Conservation (phyloP, 31 red algal species). For the Odonthalia washingtoniensis region DNA sequence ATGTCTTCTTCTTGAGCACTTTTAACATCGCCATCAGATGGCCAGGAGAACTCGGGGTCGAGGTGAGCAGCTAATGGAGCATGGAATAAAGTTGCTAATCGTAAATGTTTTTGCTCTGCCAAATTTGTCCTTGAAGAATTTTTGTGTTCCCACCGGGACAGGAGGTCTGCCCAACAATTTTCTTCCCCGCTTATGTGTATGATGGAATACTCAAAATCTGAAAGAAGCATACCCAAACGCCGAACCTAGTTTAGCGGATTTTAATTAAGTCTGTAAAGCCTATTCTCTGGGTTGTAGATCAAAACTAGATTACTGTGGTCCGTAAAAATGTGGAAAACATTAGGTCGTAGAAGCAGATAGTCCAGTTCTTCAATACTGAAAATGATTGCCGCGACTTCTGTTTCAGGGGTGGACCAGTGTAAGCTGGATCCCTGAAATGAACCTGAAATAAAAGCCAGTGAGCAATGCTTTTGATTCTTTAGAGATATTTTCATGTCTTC, state of each 20-base stretch:
- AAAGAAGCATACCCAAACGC: slow-evolving; percentile 34
- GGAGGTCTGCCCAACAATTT: slow-evolving; percentile 8
- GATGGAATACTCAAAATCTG: slow-evolving; percentile 4
- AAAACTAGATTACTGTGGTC: slow-evolving; percentile 18
- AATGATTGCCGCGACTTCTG: slow-evolving; percentile 10
- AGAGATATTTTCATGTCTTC: neutral
- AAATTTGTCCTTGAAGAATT: neutral
- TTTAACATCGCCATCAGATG: neutral
- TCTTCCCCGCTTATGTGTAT: neutral
- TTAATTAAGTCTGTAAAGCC: too few species aligned
- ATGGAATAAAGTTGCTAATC: neutral
- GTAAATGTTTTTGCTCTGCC: too few species aligned
- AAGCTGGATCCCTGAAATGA: neutral
- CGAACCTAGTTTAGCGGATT: too few species aligned
- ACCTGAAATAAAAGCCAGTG: slow-evolving; percentile 26
- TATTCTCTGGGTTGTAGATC: too few species aligned
- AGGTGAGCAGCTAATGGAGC: neutral
- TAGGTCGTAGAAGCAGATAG: neutral
- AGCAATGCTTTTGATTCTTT: neutral
- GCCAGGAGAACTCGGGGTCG: neutral
- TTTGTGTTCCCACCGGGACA: slow-evolving; percentile 4
- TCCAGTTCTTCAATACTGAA: neutral
- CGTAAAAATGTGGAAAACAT: neutral
- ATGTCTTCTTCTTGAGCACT: neutral
- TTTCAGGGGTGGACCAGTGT: slow-evolving; percentile 13